Evolutionary conservation across 2,329 filamentous ascomycete genomes (phyloP).

Genomic region (Ceratocystiopsis minuta): DNA sequence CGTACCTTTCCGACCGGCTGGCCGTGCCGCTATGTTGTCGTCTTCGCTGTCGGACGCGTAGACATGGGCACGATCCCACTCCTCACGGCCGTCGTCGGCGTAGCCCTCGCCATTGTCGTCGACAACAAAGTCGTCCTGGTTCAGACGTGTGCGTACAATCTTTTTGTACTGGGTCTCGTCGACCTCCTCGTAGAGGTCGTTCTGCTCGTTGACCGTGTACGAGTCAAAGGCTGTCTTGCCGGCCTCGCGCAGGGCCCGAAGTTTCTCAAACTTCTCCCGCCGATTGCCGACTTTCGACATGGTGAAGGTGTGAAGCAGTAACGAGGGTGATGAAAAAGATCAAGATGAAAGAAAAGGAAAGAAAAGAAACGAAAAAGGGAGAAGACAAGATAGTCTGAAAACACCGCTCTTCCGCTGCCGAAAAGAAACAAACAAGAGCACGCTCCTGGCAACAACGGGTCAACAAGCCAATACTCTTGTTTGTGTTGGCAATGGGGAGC

Average conservation of each 20-base stretch:
- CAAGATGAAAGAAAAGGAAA: background rate
- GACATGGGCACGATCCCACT: slow-evolving; percentile 60
- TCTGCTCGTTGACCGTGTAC: slow-evolving; percentile 73
- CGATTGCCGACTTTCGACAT: slow-evolving; percentile 22
- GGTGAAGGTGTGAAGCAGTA: slow-evolving; percentile 4
- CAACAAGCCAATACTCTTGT: too few relatives aligned
- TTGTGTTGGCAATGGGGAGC: too few relatives aligned
- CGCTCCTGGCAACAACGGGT: background rate
- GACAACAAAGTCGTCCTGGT: slow-evolving; percentile 94
- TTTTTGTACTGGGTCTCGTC: slow-evolving; percentile 97
- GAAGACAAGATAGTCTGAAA: background rate
- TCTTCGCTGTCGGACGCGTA: slow-evolving; percentile 63
- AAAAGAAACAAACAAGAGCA: background rate
- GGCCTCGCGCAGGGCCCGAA: slow-evolving; percentile 65
- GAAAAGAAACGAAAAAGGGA: background rate
- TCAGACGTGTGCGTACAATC: slow-evolving; percentile 71
- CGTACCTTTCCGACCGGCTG: too few relatives aligned
- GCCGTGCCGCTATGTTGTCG: slow-evolving; percentile 18
- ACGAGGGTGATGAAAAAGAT: background rate
- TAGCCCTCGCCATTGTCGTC: slow-evolving; percentile 97
- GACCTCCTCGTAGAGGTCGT: slow-evolving; percentile 83
- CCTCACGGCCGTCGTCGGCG: slow-evolving; percentile 87
- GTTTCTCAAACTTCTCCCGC: slow-evolving; percentile 50
- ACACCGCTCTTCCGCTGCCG: too few relatives aligned
- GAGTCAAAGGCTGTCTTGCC: slow-evolving; percentile 82